Base-by-base conservation (phyloP, 2,329 filamentous ascomycete genomes). In the Colletotrichum tabaci region DNA sequence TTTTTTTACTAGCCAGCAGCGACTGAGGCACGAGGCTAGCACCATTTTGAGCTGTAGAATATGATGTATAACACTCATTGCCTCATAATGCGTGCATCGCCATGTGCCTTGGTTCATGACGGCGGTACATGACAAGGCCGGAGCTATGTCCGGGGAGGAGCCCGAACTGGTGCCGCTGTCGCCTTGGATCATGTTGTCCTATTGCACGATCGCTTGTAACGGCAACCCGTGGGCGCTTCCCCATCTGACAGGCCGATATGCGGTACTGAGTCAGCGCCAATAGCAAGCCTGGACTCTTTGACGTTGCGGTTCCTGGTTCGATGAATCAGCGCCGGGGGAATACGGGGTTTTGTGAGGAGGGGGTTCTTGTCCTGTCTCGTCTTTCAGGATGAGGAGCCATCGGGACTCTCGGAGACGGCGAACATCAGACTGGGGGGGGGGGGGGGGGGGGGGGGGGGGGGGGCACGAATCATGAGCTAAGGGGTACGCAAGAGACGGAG, bases 101-200 rank as follows among this genome's bases (percentile, higher is more conserved):
- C 6, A 55, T 38, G 46, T 30, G 10, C n/a, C 9, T 53, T 16
- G 15, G 9, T 8, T 13, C 55, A 56, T 63, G 50, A 63, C 44
- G 5, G 23, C 49, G 42, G 18, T 82, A 79, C 70, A 76, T 2
- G 3, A 13, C 6, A 7, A n/a, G 0, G n/a, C 2, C n/a, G 12
- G 35, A 38, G 35, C 10, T 12, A 38, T 38, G 35, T 38, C 35
- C 8, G 35, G 35, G 35, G 35, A 10, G 9, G 8, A 38, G 35
- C 9, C 35, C 9, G 12, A 38, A 8, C 9, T 38, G 35, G 35
- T 10, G 35, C 2, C 2, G 9, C 6, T 15, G n/a, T 12, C 0
- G 9, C 23, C 4, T 18, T 13, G 5, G n/a, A 5, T 18, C 6
- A 23, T 18, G 8, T 7, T n/a, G 18, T 15, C 18, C 15, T 3